Percentiles rank a stretch among this genome's conserved stretches.
Evolutionary conservation across 768 basidiomycete genomes (phyloP).

Genomic region (Postia placenta): DNA sequence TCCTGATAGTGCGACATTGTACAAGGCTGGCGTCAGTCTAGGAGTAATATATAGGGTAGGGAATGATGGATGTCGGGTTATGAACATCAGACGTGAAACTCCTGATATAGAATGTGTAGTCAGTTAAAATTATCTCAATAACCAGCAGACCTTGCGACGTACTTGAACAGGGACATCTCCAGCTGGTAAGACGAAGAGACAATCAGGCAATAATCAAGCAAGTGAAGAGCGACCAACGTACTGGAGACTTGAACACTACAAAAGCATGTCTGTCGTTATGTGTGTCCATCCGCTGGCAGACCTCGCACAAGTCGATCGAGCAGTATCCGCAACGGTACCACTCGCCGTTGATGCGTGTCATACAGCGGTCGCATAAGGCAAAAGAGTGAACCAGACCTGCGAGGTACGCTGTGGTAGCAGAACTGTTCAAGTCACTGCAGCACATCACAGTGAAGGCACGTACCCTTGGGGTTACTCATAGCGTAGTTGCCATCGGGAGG

Average conservation of each 20-base stretch:
- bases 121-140: not conserved
- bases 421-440: not conserved
- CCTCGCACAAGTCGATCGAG: slow-evolving; percentile 78
- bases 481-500: slow-evolving; percentile 36
- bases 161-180: not conserved
- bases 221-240: slow-evolving; percentile 20
- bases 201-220: not conserved
- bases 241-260: slow-evolving; percentile 80
- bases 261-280: slow-evolving; percentile 83
- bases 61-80: not conserved
- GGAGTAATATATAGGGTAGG: not conserved
- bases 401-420: slow-evolving; percentile 50
- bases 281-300: slow-evolving; percentile 74
- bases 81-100: not conserved
- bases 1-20: no score
- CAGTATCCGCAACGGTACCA: slow-evolving; percentile 94
- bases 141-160: not conserved
- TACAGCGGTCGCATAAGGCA: slow-evolving; percentile 84
- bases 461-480: slow-evolving; percentile 52
- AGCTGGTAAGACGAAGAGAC: not conserved
- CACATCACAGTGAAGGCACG: slow-evolving; percentile 1
- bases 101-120: not conserved
- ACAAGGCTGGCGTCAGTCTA: no score
- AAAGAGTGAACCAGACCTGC: slow-evolving; percentile 49
- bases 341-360: slow-evolving; percentile 73